These are phyloP conservation scores for Remersonia thermophila DNA, from an alignment of 2,329 filamentous ascomycete genomes.

Conservation along the genomic window DNA sequence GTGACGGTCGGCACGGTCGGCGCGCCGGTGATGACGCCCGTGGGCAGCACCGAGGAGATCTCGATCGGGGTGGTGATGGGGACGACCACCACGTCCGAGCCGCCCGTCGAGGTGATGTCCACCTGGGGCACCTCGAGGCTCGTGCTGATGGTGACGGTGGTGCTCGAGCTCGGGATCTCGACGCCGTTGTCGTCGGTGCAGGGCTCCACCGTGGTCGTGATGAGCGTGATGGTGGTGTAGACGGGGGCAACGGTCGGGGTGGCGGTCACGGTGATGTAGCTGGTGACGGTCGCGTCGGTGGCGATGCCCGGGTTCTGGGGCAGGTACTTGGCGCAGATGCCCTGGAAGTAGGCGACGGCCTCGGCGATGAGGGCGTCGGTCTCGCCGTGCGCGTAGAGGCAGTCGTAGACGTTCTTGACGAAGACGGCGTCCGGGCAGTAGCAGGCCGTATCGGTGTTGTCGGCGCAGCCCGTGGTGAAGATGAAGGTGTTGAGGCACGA, in stretches of 20 bases:
- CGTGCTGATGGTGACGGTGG: conserved; percentile 33
- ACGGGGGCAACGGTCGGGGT: conserved; percentile 28
- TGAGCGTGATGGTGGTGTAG: conserved; percentile 35
- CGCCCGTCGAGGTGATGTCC: conserved; percentile 34
- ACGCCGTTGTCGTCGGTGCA: conserved; percentile 34
- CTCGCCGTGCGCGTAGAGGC: conserved; percentile 65
- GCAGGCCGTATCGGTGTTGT: conserved; percentile 73
- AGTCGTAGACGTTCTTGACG: conserved; percentile 67
- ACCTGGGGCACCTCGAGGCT: conserved; percentile 42
- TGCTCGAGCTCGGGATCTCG: conserved; percentile 38
- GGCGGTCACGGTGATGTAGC: conserved; percentile 43
- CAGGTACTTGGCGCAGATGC: conserved; percentile 71
- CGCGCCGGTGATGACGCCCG: conserved; percentile 24
- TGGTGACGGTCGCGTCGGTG: conserved; percentile 55
- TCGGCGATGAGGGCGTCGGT: conserved; percentile 52
- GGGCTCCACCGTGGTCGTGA: conserved; percentile 39
- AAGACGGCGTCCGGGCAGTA: conserved; percentile 75
- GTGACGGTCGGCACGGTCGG: conserved; percentile 27
- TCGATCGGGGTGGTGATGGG: conserved; percentile 24
- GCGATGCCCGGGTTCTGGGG: conserved; percentile 73
- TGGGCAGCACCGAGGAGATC: conserved; percentile 13
- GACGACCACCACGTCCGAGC: conserved; percentile 26
- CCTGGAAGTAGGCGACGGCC: conserved; percentile 75
- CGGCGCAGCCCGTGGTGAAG: conserved; percentile 57
- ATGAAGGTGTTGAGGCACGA: conserved; percentile 90